Evolutionary conservation across 371 early-diverging fungal species (phyloP).

Genomic region (Rhizopus delemar): DNA sequence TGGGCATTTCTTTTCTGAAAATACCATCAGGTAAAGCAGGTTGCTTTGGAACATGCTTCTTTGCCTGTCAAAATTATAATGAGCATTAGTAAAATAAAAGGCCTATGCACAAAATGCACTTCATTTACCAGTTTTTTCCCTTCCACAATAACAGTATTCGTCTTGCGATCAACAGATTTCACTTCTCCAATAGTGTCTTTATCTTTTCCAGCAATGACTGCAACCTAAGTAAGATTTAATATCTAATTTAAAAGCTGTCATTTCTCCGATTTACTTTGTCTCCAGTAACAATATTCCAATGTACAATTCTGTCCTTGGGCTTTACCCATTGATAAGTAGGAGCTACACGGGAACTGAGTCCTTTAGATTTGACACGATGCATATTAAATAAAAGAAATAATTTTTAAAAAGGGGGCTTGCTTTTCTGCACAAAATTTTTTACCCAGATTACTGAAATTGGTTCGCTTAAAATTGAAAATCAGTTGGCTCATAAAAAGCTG

Average conservation of each 20-base stretch:
- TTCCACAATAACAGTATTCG: slow-evolving; percentile 49
- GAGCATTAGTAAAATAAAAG: not conserved
- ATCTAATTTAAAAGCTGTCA: not conserved
- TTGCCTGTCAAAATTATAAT: slow-evolving; percentile 25
- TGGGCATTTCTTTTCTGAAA: slow-evolving; percentile 47
- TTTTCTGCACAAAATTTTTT: not conserved
- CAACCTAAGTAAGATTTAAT: slow-evolving; percentile 33
- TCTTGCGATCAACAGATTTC: slow-evolving; percentile 42
- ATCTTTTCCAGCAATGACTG: slow-evolving; percentile 54
- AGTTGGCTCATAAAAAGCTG: too few species aligned
- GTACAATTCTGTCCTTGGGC: slow-evolving; percentile 43
- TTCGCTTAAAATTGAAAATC: too few species aligned
- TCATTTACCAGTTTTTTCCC: slow-evolving; percentile 49
- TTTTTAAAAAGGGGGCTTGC: slow-evolving; percentile 9
- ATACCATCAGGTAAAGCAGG: slow-evolving; percentile 54
- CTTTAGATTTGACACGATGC: slow-evolving; percentile 35
- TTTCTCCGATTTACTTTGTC: slow-evolving; percentile 37
- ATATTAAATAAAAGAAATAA: slow-evolving; percentile 10
- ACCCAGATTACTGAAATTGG: not conserved
- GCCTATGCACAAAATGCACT: not conserved
- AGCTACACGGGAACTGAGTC: slow-evolving; percentile 39
- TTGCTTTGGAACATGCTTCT: slow-evolving; percentile 53
- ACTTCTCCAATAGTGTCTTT: slow-evolving; percentile 55
- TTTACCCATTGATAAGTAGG: slow-evolving; percentile 41
- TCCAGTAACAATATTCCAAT: slow-evolving; percentile 54